These are phyloP conservation scores for Starmera stellimalicola DNA, from an alignment of 1,139 yeast genomes.

Conservation along the genomic window DNA sequence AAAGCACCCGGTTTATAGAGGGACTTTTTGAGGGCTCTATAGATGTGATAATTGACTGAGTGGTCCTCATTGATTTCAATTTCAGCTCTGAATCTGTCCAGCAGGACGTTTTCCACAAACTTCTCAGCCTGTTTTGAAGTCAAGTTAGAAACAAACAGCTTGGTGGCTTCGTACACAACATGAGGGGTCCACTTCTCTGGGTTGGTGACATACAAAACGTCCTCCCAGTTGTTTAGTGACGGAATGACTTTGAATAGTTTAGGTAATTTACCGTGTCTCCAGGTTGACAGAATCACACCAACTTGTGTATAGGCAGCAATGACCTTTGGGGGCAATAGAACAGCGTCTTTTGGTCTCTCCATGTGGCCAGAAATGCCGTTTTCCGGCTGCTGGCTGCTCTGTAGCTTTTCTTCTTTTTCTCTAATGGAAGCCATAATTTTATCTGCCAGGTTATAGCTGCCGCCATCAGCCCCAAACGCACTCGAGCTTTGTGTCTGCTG, in stretches of 20 bases:
- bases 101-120: slow-evolving; percentile 64
- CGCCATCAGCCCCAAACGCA: slow-evolving; percentile 28
- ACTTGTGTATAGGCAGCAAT: slow-evolving; percentile 90
- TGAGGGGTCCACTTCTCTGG: slow-evolving; percentile 97
- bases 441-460: slow-evolving; percentile 71
- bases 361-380: slow-evolving; percentile 9
- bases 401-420: slow-evolving; percentile 43
- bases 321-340: slow-evolving; percentile 88
- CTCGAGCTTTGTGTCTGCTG: slow-evolving; percentile 28
- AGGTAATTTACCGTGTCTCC: slow-evolving; percentile 93
- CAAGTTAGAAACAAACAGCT: slow-evolving; percentile 82
- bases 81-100: slow-evolving; percentile 77
- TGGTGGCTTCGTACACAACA: slow-evolving; percentile 91
- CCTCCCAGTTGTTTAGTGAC: slow-evolving; percentile 89
- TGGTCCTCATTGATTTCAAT: slow-evolving; percentile 64
- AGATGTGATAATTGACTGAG: slow-evolving; percentile 78
- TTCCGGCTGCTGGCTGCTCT: slow-evolving; percentile 14
- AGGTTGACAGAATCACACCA: slow-evolving; percentile 80
- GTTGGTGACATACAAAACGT: slow-evolving; percentile 81
- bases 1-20: slow-evolving; percentile 96
- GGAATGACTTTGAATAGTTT: slow-evolving; percentile 93
- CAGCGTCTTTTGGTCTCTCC: slow-evolving; percentile 34
- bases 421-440: slow-evolving; percentile 83
- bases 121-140: slow-evolving; percentile 83
- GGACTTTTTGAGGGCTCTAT: slow-evolving; percentile 85